Evolutionary conservation across 768 basidiomycete species (phyloP).

Genomic region (Mycena epipterygia): DNA sequence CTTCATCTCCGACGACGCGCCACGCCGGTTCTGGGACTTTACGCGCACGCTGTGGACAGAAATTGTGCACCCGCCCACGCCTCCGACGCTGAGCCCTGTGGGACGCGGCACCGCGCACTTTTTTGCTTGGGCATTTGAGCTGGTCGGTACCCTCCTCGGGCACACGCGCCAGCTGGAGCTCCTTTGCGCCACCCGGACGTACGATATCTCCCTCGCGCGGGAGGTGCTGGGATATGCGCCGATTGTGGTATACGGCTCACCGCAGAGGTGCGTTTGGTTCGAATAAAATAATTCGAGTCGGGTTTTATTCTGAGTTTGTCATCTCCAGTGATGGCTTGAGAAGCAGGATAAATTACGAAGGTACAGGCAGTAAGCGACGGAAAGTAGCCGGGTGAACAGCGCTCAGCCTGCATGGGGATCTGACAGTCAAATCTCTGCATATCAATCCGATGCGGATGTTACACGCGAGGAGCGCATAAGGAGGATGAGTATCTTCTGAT

Average conservation of each 20-base stretch:
- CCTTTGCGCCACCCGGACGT: slow-evolving; percentile 57
- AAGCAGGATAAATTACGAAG: too few relatives aligned
- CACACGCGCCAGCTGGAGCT: slow-evolving; percentile 54
- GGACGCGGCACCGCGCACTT: slow-evolving; percentile 46
- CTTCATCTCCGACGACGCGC: slow-evolving; percentile 69
- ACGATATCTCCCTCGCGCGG: slow-evolving; percentile 63
- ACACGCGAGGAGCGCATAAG: too few relatives aligned
- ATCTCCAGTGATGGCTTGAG: too few relatives aligned
- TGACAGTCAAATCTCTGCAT: too few relatives aligned
- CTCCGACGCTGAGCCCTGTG: too few relatives aligned
- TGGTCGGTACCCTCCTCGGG: slow-evolving; percentile 50
- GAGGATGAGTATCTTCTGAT: too few relatives aligned
- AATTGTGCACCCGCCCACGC: not conserved
- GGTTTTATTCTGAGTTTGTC: too few relatives aligned
- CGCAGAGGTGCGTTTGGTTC: slow-evolving; percentile 42
- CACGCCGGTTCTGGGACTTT: slow-evolving; percentile 67
- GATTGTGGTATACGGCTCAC: slow-evolving; percentile 59
- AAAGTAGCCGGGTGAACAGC: too few relatives aligned
- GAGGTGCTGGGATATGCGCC: slow-evolving; percentile 66
- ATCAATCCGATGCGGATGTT: too few relatives aligned
- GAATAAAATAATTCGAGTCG: too few relatives aligned
- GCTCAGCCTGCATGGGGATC: too few relatives aligned
- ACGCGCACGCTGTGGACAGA: slow-evolving; percentile 53
- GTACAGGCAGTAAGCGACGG: too few relatives aligned
- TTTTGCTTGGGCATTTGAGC: slow-evolving; percentile 54